phyloP scores from a whole-genome alignment of 805 yeast species.

The Zygotorulaspora chibaensis region DNA sequence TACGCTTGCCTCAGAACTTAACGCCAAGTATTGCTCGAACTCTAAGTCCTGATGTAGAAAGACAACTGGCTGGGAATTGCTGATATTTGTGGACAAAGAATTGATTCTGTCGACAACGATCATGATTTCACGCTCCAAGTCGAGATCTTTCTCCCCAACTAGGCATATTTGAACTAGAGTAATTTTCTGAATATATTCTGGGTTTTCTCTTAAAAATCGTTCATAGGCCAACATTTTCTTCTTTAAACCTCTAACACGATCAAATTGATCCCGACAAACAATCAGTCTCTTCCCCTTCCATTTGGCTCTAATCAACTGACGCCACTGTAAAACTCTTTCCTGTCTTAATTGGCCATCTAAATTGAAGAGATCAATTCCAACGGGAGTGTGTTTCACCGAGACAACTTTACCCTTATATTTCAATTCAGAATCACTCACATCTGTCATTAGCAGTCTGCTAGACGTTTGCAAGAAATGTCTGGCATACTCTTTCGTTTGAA shows the following conservation, averaged over 20 bases:
- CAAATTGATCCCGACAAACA: constrained; percentile 85
- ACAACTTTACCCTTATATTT: constrained; percentile 56
- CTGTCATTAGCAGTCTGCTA: constrained; percentile 76
- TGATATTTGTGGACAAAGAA: constrained; percentile 64
- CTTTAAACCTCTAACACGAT: constrained; percentile 79
- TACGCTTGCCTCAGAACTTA: constrained; percentile 78
- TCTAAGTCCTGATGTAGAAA: constrained; percentile 84
- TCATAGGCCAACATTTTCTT: constrained; percentile 88
- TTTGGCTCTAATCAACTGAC: constrained; percentile 63
- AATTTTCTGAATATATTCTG: constrained; percentile 61
- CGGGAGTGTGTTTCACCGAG: constrained; percentile 57
- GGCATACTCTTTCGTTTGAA: constrained; percentile 90
- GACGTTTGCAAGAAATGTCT: constrained; percentile 92
- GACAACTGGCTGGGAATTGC: constrained; percentile 78
- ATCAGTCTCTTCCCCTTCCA: constrained; percentile 70
- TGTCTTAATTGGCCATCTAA: constrained; percentile 45
- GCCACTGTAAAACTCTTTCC: constrained; percentile 59
- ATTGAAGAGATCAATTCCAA: constrained; percentile 71
- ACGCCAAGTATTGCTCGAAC: constrained; percentile 83
- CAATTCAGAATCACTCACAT: constrained; percentile 60
- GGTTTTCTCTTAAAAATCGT: constrained; percentile 64
- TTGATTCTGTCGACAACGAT: constrained; percentile 82
- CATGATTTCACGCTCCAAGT: constrained; percentile 68
- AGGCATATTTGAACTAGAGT: constrained; percentile 81
- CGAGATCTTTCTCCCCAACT: constrained; percentile 53